phyloP scores from a whole-genome alignment of 2,329 filamentous ascomycete species.

The Cladosporium sphaerospermum region DNA sequence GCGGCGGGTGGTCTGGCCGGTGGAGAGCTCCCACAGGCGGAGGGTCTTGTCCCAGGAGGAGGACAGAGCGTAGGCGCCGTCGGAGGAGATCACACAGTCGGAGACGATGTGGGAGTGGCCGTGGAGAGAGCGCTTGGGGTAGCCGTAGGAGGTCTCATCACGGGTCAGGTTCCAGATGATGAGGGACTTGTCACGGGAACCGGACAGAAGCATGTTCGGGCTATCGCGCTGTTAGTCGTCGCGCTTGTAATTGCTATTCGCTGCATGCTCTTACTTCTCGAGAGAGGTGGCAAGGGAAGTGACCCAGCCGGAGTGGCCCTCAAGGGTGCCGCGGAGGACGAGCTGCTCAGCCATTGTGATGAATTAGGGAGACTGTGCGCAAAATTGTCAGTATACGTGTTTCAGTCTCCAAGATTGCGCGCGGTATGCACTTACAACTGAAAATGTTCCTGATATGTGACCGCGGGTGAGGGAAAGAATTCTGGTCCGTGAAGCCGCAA shows the following conservation, averaged over 20 bases:
- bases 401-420: background rate
- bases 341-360: slow-evolving; percentile 35
- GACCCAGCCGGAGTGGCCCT: slow-evolving; percentile 99
- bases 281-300: slow-evolving; percentile 96
- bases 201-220: slow-evolving; percentile 99
- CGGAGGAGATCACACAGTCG: slow-evolving; percentile 99
- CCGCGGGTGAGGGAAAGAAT: slow-evolving; percentile 6
- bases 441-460: slow-evolving; percentile 3
- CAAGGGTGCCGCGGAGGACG: slow-evolving; percentile 39
- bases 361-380: slow-evolving; percentile 14
- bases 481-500: slow-evolving; percentile 2
- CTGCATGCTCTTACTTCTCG: slow-evolving; percentile 68
- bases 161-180: slow-evolving; percentile 99
- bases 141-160: slow-evolving; percentile 96
- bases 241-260: slow-evolving; percentile 6
- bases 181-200: slow-evolving; percentile 93
- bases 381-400: slow-evolving; percentile 1
- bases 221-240: slow-evolving; percentile 36
- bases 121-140: slow-evolving; percentile 97
- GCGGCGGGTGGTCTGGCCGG: slow-evolving; percentile 91
- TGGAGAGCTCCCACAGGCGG: slow-evolving; percentile 97
- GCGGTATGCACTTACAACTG: slow-evolving; percentile 1
- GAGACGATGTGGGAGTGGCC: slow-evolving; percentile 99
- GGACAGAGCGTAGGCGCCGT: slow-evolving; percentile 97
- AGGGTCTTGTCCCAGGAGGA: slow-evolving; percentile 99